These are phyloP conservation scores for Prunus persica DNA, from an alignment of 306 rosid species.

Conservation along the genomic window DNA sequence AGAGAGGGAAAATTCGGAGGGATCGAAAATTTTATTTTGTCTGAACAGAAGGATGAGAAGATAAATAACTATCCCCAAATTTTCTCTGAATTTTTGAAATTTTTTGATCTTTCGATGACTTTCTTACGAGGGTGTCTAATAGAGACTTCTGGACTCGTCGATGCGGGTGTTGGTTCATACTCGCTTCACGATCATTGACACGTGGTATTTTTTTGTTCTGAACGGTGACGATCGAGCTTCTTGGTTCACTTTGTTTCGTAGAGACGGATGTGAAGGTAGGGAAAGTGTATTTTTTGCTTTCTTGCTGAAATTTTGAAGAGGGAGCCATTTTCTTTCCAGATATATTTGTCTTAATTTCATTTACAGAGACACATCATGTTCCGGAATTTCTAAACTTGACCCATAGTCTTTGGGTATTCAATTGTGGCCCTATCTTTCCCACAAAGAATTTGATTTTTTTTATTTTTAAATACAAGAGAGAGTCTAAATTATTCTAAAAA, in stretches of 20 bases:
- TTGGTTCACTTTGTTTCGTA: background rate
- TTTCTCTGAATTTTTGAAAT: conserved; percentile 2
- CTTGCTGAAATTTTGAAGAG: conserved; percentile 11
- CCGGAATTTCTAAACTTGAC: background rate
- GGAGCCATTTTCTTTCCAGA: background rate
- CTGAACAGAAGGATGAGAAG: conserved; percentile 35
- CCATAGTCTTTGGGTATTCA: conserved; percentile 1
- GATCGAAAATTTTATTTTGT: conserved; percentile 42
- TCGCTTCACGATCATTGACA: background rate
- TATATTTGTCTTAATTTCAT: conserved; percentile 14
- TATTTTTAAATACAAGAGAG: too few species aligned
- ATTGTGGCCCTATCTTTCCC: background rate
- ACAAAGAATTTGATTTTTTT: too few species aligned
- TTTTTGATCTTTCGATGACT: background rate
- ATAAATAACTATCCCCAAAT: conserved; percentile 10
- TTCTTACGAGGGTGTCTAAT: background rate
- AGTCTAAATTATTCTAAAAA: too few species aligned
- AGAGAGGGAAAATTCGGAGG: conserved; percentile 80
- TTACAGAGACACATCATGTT: conserved; percentile 6
- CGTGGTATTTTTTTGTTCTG: background rate
- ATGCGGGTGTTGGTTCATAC: background rate
- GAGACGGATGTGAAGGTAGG: conserved; percentile 2
- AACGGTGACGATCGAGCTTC: background rate
- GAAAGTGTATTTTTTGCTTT: background rate
- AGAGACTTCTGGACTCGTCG: background rate